phyloP scores from a whole-genome alignment of 2,329 filamentous ascomycete species.

The Penicillium sp. region DNA sequence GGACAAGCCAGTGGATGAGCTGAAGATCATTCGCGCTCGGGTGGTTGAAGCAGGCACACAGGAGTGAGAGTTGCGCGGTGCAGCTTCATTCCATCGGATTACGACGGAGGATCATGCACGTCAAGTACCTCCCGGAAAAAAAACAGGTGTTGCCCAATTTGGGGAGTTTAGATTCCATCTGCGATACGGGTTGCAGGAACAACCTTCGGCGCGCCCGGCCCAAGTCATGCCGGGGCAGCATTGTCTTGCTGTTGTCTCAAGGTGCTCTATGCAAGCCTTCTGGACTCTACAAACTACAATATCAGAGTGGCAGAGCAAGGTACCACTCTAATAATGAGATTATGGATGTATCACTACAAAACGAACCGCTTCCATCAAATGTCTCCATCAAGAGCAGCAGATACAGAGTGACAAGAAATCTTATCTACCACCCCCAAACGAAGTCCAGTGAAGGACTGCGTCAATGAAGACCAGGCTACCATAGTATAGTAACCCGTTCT shows the following conservation, averaged over 20 bases:
- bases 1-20: constrained; percentile 77
- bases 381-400: constrained; percentile 75
- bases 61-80: constrained; percentile 29
- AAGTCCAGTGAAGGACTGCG: constrained; percentile 42
- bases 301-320: constrained; percentile 7
- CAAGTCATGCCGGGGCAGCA: background rate
- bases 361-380: constrained; percentile 78
- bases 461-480: constrained; percentile 32
- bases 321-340: constrained; percentile 18
- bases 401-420: constrained; percentile 69
- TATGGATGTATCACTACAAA: constrained; percentile 68
- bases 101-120: background rate
- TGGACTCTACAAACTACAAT: constrained; percentile 10
- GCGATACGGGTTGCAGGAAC: constrained; percentile 1
- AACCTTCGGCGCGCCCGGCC: constrained; percentile 5
- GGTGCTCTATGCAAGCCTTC: background rate
- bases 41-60: constrained; percentile 63
- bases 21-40: constrained; percentile 73
- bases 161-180: background rate
- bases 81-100: background rate
- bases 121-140: background rate
- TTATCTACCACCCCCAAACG: constrained; percentile 62
- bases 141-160: background rate
- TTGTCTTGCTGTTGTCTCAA: background rate
- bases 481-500: constrained; percentile 37